phyloP scores from a whole-genome alignment of 768 basidiomycete species.

The Leccinum rimulosum region DNA sequence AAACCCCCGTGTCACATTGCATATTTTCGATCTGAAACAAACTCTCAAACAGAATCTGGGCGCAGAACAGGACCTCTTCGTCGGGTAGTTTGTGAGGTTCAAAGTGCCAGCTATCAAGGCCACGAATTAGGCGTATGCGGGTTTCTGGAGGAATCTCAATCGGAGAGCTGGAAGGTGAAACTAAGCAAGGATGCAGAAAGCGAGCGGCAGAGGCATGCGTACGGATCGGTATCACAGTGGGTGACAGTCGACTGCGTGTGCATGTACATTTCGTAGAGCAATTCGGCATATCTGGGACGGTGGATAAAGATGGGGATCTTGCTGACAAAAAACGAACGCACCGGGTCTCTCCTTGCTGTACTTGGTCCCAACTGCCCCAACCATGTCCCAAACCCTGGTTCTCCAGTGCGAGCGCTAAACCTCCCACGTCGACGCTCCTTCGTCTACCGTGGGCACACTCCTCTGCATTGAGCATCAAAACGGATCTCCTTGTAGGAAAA shows the following conservation, averaged over 20 bases:
- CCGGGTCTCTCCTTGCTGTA: constrained; percentile 46
- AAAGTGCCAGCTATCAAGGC: constrained; percentile 83
- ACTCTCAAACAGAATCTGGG: constrained; percentile 83
- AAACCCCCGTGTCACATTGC: constrained; percentile 53
- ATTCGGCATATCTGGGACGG: constrained; percentile 65
- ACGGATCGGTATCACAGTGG: constrained; percentile 38
- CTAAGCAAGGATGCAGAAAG: constrained; percentile 11
- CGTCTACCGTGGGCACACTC: constrained; percentile 41
- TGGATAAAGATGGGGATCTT: constrained; percentile 9
- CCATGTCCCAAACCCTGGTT: constrained; percentile 64
- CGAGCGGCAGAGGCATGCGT: neutral
- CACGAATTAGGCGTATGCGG: constrained; percentile 61
- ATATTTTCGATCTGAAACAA: constrained; percentile 79
- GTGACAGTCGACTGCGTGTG: constrained; percentile 75
- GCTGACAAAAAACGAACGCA: constrained; percentile 33
- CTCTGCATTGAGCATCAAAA: constrained; percentile 30
- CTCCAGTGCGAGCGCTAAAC: constrained; percentile 74
- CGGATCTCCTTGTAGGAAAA: neutral
- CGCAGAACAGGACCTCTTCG: constrained; percentile 79
- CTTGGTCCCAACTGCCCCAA: constrained; percentile 62
- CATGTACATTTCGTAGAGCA: constrained; percentile 80
- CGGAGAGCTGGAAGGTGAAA: constrained; percentile 39
- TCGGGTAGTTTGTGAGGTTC: constrained; percentile 82
- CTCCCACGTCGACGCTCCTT: constrained; percentile 87
- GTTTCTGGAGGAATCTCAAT: constrained; percentile 46